These are phyloP conservation scores for Drechslerella coelobrocha DNA, from an alignment of 2,329 filamentous ascomycete species.

Conservation along the genomic window DNA sequence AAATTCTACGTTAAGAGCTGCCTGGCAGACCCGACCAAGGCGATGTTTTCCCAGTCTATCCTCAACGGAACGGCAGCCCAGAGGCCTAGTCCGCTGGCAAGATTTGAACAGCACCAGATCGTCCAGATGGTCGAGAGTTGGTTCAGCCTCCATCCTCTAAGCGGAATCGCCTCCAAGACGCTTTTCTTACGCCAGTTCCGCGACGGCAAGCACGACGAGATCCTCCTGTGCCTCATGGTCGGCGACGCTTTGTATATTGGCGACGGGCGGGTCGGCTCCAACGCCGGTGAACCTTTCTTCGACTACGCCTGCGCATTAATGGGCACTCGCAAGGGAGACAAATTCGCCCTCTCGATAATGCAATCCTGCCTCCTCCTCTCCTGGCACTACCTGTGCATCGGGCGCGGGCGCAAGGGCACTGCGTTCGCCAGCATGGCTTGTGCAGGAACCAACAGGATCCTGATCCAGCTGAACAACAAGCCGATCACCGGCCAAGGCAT, in stretches of 20 bases:
- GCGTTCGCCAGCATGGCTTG: constrained; percentile 44
- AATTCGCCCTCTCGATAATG: constrained; percentile 40
- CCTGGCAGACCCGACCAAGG: constrained; percentile 24
- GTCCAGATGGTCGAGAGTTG: constrained; percentile 51
- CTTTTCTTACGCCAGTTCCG: constrained; percentile 51
- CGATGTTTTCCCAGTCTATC: constrained; percentile 33
- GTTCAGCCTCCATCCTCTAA: constrained; percentile 49
- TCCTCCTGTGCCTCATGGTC: constrained; percentile 50
- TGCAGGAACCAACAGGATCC: constrained; percentile 32
- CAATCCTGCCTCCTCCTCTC: constrained; percentile 47
- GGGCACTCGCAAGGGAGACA: constrained; percentile 36
- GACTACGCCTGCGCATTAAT: constrained; percentile 49
- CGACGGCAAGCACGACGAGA: constrained; percentile 48
- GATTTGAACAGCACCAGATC: constrained; percentile 45
- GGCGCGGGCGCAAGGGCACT: constrained; percentile 44
- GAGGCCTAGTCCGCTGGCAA: constrained; percentile 32
- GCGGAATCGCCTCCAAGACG: constrained; percentile 48
- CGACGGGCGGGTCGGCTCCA: constrained; percentile 45
- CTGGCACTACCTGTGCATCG: constrained; percentile 51
- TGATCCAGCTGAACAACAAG: constrained; percentile 45
- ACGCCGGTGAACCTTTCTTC: constrained; percentile 44
- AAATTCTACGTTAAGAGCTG: constrained; percentile 50
- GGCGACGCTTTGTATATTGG: constrained; percentile 50
- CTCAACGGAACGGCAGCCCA: constrained; percentile 36
- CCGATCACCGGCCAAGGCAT: constrained; percentile 48